Evolutionary conservation across 169 alveolate species (phyloP).

Genomic region (Pseudocohnilembus persalinus): DNA sequence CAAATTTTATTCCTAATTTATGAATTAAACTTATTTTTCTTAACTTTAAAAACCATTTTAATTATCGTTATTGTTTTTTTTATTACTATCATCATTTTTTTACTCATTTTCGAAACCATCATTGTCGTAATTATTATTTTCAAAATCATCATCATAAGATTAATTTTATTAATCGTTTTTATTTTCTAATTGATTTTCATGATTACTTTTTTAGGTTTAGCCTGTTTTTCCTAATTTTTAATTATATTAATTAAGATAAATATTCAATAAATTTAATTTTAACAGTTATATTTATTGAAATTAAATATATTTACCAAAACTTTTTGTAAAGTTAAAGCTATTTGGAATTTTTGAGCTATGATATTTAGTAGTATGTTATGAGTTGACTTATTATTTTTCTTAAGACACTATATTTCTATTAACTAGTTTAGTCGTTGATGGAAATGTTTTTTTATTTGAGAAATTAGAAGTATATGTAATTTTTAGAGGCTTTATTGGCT

Average conservation of each 20-base stretch:
- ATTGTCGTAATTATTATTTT: neutral
- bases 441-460: too few relatives aligned
- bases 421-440: neutral
- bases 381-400: neutral
- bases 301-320: neutral
- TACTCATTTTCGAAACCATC: neutral
- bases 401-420: neutral
- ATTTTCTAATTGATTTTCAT: neutral
- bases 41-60: neutral
- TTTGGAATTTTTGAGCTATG: neutral
- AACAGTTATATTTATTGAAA: too few relatives aligned
- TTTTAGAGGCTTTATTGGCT: neutral
- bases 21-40: too few relatives aligned
- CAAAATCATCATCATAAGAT: neutral
- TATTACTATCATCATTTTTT: neutral
- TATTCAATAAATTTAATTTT: too few relatives aligned
- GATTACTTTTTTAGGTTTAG: neutral
- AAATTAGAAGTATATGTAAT: neutral
- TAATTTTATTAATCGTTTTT: too few relatives aligned
- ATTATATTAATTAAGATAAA: too few relatives aligned
- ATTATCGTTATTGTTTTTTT: too few relatives aligned
- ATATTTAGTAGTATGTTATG: neutral
- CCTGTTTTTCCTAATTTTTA: neutral
- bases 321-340: neutral
- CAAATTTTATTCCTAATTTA: too few relatives aligned